Conservation (phyloP, 306 rosid genomes). For the Macrotyloma uniflorum region DNA sequence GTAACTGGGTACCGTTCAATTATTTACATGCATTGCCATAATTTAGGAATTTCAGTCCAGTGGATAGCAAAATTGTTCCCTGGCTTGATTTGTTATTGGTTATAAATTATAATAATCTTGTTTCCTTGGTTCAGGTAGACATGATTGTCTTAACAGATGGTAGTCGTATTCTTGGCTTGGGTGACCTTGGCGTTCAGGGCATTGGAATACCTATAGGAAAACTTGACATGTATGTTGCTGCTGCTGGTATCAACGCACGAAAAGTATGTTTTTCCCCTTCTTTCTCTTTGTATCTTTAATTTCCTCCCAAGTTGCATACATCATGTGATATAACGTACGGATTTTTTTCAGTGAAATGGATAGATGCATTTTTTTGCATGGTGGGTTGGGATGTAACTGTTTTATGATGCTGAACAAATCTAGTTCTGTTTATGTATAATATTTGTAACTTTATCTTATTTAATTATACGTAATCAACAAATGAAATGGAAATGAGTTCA, state of each 20-base stretch:
- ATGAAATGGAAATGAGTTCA: neutral
- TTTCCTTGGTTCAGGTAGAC: conserved; percentile 70
- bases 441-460: neutral
- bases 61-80: neutral
- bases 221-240: conserved; percentile 93
- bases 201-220: conserved; percentile 93
- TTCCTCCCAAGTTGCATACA: neutral
- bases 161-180: conserved; percentile 94
- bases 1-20: conserved; percentile 1
- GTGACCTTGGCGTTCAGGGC: conserved; percentile 96
- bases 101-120: conserved; percentile 25
- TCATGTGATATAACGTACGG: neutral
- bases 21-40: neutral
- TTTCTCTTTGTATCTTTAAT: conserved; percentile 2
- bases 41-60: neutral
- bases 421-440: neutral
- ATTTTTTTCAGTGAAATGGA: neutral
- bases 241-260: conserved; percentile 89
- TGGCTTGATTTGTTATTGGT: neutral
- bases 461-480: neutral
- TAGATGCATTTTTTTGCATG: neutral
- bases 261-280: conserved; percentile 55
- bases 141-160: conserved; percentile 95
- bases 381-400: neutral
- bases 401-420: neutral